Conservation (phyloP, 192 early-diverging fungal species). For the Entophlyctis helioformis region DNA sequence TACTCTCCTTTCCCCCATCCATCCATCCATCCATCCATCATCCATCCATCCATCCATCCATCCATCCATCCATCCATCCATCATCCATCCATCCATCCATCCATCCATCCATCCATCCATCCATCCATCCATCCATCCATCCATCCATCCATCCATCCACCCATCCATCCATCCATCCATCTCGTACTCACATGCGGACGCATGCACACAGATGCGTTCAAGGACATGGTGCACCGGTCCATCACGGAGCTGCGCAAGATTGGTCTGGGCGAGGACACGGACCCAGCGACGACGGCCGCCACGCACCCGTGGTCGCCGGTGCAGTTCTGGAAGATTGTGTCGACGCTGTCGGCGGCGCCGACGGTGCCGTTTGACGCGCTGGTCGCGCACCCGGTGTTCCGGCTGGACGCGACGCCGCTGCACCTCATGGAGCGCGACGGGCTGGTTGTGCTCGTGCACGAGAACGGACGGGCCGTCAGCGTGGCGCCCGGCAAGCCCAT, state of each 20-base stretch:
- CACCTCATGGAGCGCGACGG: slow-evolving; percentile 82
- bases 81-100: too few species aligned
- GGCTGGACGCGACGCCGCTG: slow-evolving; percentile 68
- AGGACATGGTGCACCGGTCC: slow-evolving; percentile 69
- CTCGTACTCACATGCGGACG: too few species aligned
- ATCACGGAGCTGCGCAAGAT: slow-evolving; percentile 81
- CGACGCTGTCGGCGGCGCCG: slow-evolving; percentile 42
- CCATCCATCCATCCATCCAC: too few species aligned
- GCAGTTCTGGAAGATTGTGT: slow-evolving; percentile 86
- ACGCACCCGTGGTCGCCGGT: slow-evolving; percentile 64
- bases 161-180: too few species aligned
- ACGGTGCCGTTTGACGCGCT: slow-evolving; percentile 52
- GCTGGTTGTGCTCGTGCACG: slow-evolving; percentile 66
- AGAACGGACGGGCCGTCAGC: slow-evolving; percentile 64
- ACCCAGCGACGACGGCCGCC: slow-evolving; percentile 20
- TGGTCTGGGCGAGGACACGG: slow-evolving; percentile 59
- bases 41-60: too few species aligned
- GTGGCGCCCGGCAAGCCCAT: slow-evolving; percentile 78
- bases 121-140: too few species aligned
- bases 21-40: too few species aligned
- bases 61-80: too few species aligned
- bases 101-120: too few species aligned
- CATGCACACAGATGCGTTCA: slow-evolving; percentile 63
- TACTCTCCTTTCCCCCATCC: too few species aligned
- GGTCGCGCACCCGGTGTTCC: slow-evolving; percentile 70